A percentile compares a stretch with the other conserved stretches of the same genome.
Conservation (phyloP, 2,329 filamentous ascomycete species). For the Colletotrichum zoysiae region DNA sequence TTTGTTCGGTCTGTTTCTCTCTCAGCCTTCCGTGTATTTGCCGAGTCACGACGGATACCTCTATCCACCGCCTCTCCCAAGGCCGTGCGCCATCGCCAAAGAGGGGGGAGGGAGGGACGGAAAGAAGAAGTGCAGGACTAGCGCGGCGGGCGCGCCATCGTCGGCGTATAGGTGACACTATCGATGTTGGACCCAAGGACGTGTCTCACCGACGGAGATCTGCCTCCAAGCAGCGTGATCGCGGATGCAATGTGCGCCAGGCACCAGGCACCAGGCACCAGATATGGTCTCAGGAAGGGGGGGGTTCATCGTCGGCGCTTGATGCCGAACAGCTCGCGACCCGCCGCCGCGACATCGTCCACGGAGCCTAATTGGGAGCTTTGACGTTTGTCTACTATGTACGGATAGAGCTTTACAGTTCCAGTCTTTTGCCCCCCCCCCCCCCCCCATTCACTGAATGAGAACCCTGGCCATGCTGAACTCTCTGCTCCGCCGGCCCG, state of each 20-base stretch:
- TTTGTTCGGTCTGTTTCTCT: neutral
- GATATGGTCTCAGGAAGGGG: neutral
- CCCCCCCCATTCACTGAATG: too few relatives aligned
- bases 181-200: neutral
- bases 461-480: neutral
- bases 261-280: neutral
- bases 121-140: neutral
- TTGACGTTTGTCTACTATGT: neutral
- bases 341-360: too few relatives aligned
- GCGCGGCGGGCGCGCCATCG: neutral
- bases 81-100: conserved; percentile 2
- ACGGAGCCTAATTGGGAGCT: neutral
- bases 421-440: too few relatives aligned
- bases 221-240: neutral
- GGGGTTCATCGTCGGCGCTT: neutral
- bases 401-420: too few relatives aligned
- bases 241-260: neutral
- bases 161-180: neutral
- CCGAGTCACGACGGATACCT: neutral
- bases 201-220: conserved; percentile 1
- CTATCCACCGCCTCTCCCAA: neutral
- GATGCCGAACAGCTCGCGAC: too few relatives aligned
- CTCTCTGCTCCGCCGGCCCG: neutral
- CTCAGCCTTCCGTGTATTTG: neutral
- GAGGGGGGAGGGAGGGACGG: too few relatives aligned